Evolutionary conservation across 257 asterid genomes (phyloP).

Genomic region (Solanum rostratum): DNA sequence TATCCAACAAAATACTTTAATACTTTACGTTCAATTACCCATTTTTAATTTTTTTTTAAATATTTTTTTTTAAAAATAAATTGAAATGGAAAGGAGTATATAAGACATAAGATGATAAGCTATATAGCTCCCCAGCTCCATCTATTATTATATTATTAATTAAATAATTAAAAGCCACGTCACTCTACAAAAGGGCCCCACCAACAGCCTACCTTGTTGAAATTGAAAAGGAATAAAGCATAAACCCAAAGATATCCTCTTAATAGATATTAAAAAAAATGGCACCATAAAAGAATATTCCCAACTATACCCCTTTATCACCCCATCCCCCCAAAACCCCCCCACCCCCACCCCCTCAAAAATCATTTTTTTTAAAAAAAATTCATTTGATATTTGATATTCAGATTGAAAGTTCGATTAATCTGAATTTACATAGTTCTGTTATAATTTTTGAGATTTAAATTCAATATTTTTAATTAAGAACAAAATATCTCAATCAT

Average conservation of each 20-base stretch:
- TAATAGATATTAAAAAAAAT: background rate
- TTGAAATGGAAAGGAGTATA: background rate
- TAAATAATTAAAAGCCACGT: background rate
- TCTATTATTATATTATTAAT: too few species aligned
- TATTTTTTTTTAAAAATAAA: background rate
- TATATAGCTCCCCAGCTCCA: background rate
- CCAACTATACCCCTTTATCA: constrained; percentile 11
- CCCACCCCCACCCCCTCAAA: background rate
- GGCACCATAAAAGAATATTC: constrained; percentile 54
- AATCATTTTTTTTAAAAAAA: background rate
- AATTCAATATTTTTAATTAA: background rate
- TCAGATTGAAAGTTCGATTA: background rate
- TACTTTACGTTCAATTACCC: background rate
- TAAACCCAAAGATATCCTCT: constrained; percentile 60
- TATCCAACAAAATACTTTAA: too few species aligned
- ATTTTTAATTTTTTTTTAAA: background rate
- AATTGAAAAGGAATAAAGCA: constrained; percentile 16
- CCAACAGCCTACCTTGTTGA: background rate
- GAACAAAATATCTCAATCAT: background rate
- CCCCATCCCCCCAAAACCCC: background rate
- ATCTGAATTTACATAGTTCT: background rate
- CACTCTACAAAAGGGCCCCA: background rate
- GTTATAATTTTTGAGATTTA: too few species aligned
- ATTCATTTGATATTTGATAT: background rate
- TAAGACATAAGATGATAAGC: background rate